Percentiles rank a stretch among this genome's conserved stretches.
phyloP scores from a whole-genome alignment of 2,329 filamentous ascomycete genomes.

The Aspergillus pseudotamarii region DNA sequence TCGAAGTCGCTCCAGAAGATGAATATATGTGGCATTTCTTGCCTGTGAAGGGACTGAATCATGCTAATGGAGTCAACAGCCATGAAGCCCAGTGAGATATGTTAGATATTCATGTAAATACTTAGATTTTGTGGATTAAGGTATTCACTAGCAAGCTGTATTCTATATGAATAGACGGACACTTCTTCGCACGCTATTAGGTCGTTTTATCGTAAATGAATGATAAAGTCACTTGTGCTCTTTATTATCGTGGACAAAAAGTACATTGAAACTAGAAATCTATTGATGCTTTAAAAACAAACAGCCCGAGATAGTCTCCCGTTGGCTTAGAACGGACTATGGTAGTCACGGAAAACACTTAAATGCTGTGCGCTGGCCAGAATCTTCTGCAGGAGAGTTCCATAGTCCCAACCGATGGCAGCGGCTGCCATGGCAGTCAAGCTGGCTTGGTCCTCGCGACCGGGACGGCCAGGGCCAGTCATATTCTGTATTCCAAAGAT shows the following conservation, averaged over 20 bases:
- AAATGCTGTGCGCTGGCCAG: slow-evolving; percentile 21
- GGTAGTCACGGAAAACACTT: slow-evolving; percentile 14
- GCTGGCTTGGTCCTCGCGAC: slow-evolving; percentile 53
- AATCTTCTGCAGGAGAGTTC: slow-evolving; percentile 41
- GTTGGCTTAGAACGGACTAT: slow-evolving; percentile 10
- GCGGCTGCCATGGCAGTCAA: slow-evolving; percentile 49
- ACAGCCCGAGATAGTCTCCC: background rate
- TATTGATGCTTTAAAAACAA: background rate
- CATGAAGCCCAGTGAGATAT: too few species aligned
- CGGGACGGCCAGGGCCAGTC: slow-evolving; percentile 52
- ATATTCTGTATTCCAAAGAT: slow-evolving; percentile 40
- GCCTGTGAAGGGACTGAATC: background rate
- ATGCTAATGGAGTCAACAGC: too few species aligned
- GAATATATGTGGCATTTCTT: slow-evolving; percentile 12
- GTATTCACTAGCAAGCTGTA: too few species aligned
- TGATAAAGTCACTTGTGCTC: too few species aligned
- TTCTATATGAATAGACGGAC: too few species aligned
- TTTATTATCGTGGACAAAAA: too few species aligned
- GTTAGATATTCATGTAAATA: too few species aligned
- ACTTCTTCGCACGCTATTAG: too few species aligned
- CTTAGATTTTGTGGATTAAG: too few species aligned
- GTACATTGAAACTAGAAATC: too few species aligned
- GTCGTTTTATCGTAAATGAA: too few species aligned
- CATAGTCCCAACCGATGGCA: slow-evolving; percentile 49
- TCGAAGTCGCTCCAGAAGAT: slow-evolving; percentile 9